phyloP scores from a whole-genome alignment of 2,329 filamentous ascomycete species.

The Fusarium begoniae region DNA sequence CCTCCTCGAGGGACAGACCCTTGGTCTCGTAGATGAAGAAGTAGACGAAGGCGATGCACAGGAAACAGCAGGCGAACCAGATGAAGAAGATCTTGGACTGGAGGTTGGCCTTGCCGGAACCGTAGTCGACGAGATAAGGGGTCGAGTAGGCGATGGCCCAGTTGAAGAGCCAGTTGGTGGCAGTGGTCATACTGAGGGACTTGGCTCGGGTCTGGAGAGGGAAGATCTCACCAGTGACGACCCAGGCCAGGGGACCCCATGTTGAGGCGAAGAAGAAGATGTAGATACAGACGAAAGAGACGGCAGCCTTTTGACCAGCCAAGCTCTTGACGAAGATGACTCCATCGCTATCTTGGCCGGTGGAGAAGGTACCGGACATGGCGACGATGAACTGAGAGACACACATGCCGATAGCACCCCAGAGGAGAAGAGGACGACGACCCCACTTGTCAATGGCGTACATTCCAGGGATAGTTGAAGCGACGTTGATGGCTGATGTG shows the following conservation, averaged over 20 bases:
- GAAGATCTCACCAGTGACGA: constrained; percentile 66
- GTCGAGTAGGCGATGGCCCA: constrained; percentile 82
- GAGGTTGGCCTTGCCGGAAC: constrained; percentile 75
- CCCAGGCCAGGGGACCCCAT: constrained; percentile 66
- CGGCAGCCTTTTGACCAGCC: constrained; percentile 63
- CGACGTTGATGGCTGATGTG: constrained; percentile 52
- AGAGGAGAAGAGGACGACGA: constrained; percentile 68
- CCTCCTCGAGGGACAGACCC: constrained; percentile 81
- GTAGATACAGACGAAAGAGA: constrained; percentile 74
- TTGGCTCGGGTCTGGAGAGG: constrained; percentile 71
- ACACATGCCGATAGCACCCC: constrained; percentile 70
- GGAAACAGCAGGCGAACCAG: constrained; percentile 76
- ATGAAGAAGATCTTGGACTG: constrained; percentile 81
- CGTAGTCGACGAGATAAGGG: constrained; percentile 81
- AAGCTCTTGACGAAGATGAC: constrained; percentile 61
- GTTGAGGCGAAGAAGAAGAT: constrained; percentile 80
- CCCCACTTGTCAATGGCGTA: constrained; percentile 53
- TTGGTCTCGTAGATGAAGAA: constrained; percentile 90
- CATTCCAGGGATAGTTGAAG: constrained; percentile 50
- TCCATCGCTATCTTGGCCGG: constrained; percentile 59
- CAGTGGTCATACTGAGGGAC: constrained; percentile 72
- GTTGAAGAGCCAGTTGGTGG: constrained; percentile 80
- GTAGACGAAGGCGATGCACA: constrained; percentile 77
- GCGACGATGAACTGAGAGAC: constrained; percentile 68
- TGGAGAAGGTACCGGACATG: constrained; percentile 64